Evolutionary conservation across 1,139 yeast genomes (phyloP), one percentile per base, ranked within the genome.

Genomic region (Arxiozyma slooffiae): DNA sequence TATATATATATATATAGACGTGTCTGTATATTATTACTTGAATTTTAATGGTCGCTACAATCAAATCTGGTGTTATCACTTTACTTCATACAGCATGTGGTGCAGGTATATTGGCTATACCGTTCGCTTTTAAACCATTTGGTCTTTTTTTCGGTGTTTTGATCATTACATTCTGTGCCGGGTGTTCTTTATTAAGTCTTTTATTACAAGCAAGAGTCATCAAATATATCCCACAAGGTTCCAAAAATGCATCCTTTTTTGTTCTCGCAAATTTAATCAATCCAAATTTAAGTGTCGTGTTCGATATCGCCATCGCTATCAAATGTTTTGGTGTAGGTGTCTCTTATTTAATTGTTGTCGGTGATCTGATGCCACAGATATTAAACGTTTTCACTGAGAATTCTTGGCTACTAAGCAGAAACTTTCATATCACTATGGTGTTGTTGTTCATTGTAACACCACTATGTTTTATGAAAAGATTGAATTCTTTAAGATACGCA

Each of bases 101-200:
- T 7, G 96, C 98, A 0, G 98, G 98, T 1, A 78, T 92, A 59
- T 77, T 92, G 51, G 95, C 97, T 16, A 84, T 92, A 80, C 97
- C 98, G 0, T 84, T 81, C 61, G 96, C 97, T 0, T 82, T 87
- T 62, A 75, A 81, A 49, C 80, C 95, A 1, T 92, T 90, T 64
- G 96, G 97, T n/a, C 67, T 88, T 2, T 52, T 82, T 0, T 69
- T 81, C 23, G 97, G 97, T 0, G 62, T 81, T 1, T 52, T 78
- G 14, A 80, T 88, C 53, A 77, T 90, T 9, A 42, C 81, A 1
- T 59, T 87, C 23, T 90, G 68, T 49, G 67, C 66, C 2, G 21
- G 55, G 3, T 64, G 63, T 50, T 56, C 68, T 0, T 46, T 60
- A 43, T 37, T 53, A 3, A 67, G 68, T 8, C 53, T 66, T 7